Base-by-base conservation (phyloP, 163 green algal genomes). In the Volvox carteri region DNA sequence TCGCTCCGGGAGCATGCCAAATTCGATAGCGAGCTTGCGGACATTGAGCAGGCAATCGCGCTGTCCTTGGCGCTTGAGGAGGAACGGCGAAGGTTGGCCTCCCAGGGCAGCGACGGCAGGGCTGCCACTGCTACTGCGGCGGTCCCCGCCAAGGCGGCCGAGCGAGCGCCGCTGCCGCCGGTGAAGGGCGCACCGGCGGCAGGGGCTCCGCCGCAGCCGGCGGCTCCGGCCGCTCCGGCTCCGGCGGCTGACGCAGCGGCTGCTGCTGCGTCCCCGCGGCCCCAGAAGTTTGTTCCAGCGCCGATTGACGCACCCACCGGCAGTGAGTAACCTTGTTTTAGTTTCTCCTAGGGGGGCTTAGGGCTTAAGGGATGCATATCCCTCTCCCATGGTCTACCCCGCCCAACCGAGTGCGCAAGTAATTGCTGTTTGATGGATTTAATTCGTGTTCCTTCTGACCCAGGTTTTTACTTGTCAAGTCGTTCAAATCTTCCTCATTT, bases 41-140 rank as follows among this genome's bases (percentile, higher is more conserved):
- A 94, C 23, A 77, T 94, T 14, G 73, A 91, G 54, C 79, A 90
- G 90, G 90, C 90, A 60, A 86, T 93, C 18, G 90, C 90, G 11
- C 79, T 93, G 78, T 93, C 90, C 1, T 54, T 91, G 7, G 87
- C 90, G 0, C 73, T 93, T 41, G 90, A 92, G 12, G 86, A 74
- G 48, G 90, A 92, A 79, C 67, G 89, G 14, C 62, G 68, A 19
- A 65, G 90, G 4, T 35, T 93, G 50, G 88, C 86, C 28, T 65
- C 77, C 4, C 67, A 68, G 50, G 46, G 58, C n/a, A n/a, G n/a
- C n/a, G n/a, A n/a, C n/a, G n/a, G n/a, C n/a, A 41, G 28, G 23
- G 25, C 48, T 39, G 44, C 83, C 19, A 7, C 39, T 9, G 30
- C 41, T n/a, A 42, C 30, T 30, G 58, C 41, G 2, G 58, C 41